Evolutionary conservation across 305 asterid genomes (phyloP).

Genomic region (Fraxinus xanthoxyloides): DNA sequence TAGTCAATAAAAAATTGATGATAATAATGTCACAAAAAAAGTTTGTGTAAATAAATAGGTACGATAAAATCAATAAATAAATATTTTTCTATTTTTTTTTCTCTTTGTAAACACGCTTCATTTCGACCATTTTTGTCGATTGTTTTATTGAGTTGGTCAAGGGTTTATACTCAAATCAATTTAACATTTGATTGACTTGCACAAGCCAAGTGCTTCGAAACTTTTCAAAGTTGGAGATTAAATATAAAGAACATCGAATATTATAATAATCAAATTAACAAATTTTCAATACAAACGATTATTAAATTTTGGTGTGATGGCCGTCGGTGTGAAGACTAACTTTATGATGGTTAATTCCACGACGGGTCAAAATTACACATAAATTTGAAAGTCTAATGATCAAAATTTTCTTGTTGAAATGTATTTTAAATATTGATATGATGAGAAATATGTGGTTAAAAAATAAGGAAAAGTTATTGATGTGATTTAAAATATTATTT

Average conservation of each 20-base stretch:
- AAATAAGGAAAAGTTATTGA: too few relatives aligned
- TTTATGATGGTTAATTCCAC: not conserved
- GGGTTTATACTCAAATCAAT: not conserved
- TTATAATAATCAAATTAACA: not conserved
- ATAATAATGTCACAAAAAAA: too few relatives aligned
- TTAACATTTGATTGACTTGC: not conserved
- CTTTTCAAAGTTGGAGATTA: not conserved
- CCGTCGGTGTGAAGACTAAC: not conserved
- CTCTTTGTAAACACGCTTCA: too few relatives aligned
- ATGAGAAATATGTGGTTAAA: too few relatives aligned
- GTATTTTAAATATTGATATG: too few relatives aligned
- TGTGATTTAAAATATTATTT: too few relatives aligned
- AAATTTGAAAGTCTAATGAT: not conserved
- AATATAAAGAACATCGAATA: not conserved
- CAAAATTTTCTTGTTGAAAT: too few relatives aligned
- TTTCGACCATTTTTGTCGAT: not conserved
- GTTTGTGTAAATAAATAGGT: too few relatives aligned
- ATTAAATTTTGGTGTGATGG: too few relatives aligned
- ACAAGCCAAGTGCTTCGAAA: not conserved
- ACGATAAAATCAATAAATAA: too few relatives aligned
- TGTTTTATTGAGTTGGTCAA: not conserved
- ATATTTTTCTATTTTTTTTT: too few relatives aligned
- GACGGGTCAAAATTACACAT: not conserved
- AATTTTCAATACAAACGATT: not conserved
- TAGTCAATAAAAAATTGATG: too few relatives aligned